Evolutionary conservation across 352 stramenopile species (phyloP).

Genomic region (Globisporangium polare): DNA sequence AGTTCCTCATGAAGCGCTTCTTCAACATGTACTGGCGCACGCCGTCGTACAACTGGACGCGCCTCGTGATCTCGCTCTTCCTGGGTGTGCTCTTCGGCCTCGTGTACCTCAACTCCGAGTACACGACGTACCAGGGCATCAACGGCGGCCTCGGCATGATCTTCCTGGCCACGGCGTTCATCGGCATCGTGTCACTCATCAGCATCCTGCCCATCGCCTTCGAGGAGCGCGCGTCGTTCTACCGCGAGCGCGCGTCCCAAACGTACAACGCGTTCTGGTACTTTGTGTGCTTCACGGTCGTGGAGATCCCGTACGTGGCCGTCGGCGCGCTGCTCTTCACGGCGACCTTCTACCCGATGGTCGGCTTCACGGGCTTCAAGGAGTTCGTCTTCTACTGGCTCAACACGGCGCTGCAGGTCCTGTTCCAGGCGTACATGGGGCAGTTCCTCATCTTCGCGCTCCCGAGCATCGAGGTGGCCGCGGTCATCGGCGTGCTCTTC

Average conservation of each 20-base stretch:
- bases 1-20: conserved; percentile 49
- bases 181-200: conserved; percentile 67
- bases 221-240: conserved; percentile 85
- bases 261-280: conserved; percentile 81
- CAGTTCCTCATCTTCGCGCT: conserved; percentile 62
- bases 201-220: conserved; percentile 67
- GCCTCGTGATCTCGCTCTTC: conserved; percentile 63
- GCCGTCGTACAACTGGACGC: conserved; percentile 85
- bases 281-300: conserved; percentile 54
- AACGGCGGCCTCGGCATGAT: conserved; percentile 58
- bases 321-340: conserved; percentile 34
- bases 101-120: conserved; percentile 31
- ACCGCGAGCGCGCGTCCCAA: conserved; percentile 78
- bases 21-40: conserved; percentile 67
- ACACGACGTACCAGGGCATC: conserved; percentile 32
- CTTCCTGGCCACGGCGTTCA: conserved; percentile 73
- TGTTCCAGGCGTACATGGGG: conserved; percentile 56
- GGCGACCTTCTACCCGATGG: conserved; percentile 71
- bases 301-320: conserved; percentile 65
- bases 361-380: conserved; percentile 30
- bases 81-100: conserved; percentile 79
- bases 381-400: conserved; percentile 66
- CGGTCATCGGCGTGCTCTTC: conserved; percentile 31
- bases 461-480: conserved; percentile 33
- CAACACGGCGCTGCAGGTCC: conserved; percentile 51